phyloP scores from a whole-genome alignment of 768 basidiomycete genomes.

The Amanita muscaria region DNA sequence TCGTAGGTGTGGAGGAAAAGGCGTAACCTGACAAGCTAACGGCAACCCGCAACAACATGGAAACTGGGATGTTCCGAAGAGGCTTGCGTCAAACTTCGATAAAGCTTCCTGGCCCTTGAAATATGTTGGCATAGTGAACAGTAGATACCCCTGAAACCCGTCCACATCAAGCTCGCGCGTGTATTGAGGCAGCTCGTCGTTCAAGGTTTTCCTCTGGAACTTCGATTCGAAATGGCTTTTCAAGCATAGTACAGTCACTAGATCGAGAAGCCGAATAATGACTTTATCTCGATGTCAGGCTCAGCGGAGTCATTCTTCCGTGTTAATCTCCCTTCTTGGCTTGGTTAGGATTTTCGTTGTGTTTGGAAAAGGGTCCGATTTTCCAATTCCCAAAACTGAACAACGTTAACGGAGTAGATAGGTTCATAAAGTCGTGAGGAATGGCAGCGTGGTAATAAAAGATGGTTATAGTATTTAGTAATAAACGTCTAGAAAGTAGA shows the following conservation, averaged over 20 bases:
- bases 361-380: too few relatives aligned
- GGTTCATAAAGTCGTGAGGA: too few relatives aligned
- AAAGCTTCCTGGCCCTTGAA: constrained; percentile 53
- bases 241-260: too few relatives aligned
- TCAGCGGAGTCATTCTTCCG: too few relatives aligned
- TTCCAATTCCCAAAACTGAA: too few relatives aligned
- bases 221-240: constrained; percentile 30
- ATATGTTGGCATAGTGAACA: constrained; percentile 43
- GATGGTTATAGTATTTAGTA: constrained; percentile 44
- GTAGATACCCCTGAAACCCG: constrained; percentile 32
- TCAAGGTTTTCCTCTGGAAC: constrained; percentile 29
- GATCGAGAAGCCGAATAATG: too few relatives aligned
- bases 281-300: too few relatives aligned
- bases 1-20: constrained; percentile 47
- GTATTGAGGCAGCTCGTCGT: constrained; percentile 41
- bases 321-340: too few relatives aligned
- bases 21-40: constrained; percentile 53
- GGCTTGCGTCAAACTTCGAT: constrained; percentile 37
- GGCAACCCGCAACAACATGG: constrained; percentile 54
- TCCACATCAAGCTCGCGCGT: constrained; percentile 44
- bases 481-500: constrained; percentile 32
- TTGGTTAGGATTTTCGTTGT: too few relatives aligned
- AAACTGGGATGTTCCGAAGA: constrained; percentile 42
- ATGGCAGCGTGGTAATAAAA: constrained; percentile 56
- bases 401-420: too few relatives aligned